Conservation (phyloP, 106 monocot species). For the Apostasia ramifera region DNA sequence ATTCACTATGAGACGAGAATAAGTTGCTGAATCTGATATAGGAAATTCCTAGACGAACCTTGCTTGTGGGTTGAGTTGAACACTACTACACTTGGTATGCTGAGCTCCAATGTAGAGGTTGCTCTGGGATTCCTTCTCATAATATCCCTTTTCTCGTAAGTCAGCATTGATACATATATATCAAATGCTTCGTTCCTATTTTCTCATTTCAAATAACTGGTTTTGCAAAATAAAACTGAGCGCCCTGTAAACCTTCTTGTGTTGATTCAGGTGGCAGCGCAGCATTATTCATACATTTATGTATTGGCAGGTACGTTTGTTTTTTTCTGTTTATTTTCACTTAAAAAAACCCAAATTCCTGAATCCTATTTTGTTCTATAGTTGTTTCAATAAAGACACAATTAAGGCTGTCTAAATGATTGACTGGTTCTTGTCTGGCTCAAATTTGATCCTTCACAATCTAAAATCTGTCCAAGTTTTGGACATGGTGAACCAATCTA, state of each 20-base stretch:
- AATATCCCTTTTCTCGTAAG: conserved; percentile 86
- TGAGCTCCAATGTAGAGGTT: conserved; percentile 80
- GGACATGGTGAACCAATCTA: too few species aligned
- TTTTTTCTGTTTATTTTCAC: neutral
- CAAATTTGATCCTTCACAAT: too few species aligned
- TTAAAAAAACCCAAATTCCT: neutral
- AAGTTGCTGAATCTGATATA: conserved; percentile 16
- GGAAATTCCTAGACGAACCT: conserved; percentile 78
- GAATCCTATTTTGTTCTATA: neutral
- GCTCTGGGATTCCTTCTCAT: conserved; percentile 76
- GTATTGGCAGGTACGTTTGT: conserved; percentile 65
- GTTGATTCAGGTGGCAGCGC: conserved; percentile 59
- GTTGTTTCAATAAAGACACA: neutral
- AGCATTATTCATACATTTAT: conserved; percentile 72
- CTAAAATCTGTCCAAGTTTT: too few species aligned
- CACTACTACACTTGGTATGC: conserved; percentile 44
- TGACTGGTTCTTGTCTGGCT: neutral
- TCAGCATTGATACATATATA: conserved; percentile 3
- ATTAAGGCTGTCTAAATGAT: neutral
- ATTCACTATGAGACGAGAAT: neutral
- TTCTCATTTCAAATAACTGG: neutral
- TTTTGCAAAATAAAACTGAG: neutral
- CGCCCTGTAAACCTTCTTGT: neutral
- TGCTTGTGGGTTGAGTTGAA: conserved; percentile 86
- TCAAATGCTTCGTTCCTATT: neutral